These are phyloP conservation scores for Cryphonectria radicalis DNA, from an alignment of 2,329 filamentous ascomycete species.

Conservation along the genomic window DNA sequence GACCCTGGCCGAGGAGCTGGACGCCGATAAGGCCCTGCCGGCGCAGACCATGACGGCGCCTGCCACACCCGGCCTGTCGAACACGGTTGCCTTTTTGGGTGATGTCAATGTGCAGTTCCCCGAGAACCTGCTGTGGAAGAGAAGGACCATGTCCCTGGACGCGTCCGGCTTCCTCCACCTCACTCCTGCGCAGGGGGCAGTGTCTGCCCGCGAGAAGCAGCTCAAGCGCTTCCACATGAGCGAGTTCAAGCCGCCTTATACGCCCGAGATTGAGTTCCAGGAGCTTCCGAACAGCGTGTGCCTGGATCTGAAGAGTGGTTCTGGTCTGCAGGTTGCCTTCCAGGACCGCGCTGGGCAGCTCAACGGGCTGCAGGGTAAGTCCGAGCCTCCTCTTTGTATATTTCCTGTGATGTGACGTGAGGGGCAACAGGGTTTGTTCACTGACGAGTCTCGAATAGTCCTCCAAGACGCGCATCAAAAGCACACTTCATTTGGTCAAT, in stretches of 20 bases:
- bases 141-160: slow-evolving; percentile 85
- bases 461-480: slow-evolving; percentile 48
- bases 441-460: slow-evolving; percentile 41
- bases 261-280: slow-evolving; percentile 88
- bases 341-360: slow-evolving; percentile 64
- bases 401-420: background rate
- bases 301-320: slow-evolving; percentile 64
- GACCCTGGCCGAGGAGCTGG: slow-evolving; percentile 54
- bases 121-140: slow-evolving; percentile 95
- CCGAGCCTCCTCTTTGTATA: no score
- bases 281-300: slow-evolving; percentile 87
- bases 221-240: slow-evolving; percentile 82
- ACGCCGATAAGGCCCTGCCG: slow-evolving; percentile 34
- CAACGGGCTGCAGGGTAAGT: slow-evolving; percentile 59
- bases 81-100: slow-evolving; percentile 71
- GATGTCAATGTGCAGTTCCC: slow-evolving; percentile 98
- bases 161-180: slow-evolving; percentile 82
- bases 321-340: slow-evolving; percentile 66
- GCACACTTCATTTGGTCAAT: slow-evolving; percentile 41
- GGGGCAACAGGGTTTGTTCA: background rate
- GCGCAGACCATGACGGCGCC: slow-evolving; percentile 31
- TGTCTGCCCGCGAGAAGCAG: slow-evolving; percentile 50
- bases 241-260: slow-evolving; percentile 78
- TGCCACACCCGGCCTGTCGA: slow-evolving; percentile 34
- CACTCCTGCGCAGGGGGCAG: slow-evolving; percentile 65